Conservation (phyloP, 176 grass and related monocot genomes). For the Eragrostis curvula region DNA sequence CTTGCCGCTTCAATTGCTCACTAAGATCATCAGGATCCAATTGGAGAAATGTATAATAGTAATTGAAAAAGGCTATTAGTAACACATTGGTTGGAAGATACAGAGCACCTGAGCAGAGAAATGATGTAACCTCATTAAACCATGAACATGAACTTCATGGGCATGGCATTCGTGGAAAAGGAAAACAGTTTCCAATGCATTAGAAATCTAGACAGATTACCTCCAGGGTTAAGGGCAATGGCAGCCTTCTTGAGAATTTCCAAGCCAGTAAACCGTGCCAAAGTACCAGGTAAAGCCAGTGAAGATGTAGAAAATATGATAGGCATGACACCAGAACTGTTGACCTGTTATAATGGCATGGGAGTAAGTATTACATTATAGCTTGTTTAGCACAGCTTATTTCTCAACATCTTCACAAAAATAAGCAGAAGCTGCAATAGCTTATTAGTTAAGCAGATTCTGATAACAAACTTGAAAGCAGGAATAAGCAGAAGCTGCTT, state of each 20-base stretch:
- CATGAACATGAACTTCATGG: not conserved
- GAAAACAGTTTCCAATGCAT: not conserved
- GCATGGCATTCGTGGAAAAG: conserved; percentile 1
- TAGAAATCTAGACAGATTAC: conserved; percentile 48
- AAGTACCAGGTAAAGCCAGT: conserved; percentile 89
- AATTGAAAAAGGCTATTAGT: conserved; percentile 98
- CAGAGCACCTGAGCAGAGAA: conserved; percentile 64
- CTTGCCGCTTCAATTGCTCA: conserved; percentile 92
- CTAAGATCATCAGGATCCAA: conserved; percentile 95
- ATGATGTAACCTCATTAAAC: conserved; percentile 27
- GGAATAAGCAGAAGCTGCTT: too few relatives aligned
- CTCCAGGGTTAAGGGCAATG: conserved; percentile 86
- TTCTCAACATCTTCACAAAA: too few relatives aligned
- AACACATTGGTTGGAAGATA: conserved; percentile 97
- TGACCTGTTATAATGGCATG: conserved; percentile 61
- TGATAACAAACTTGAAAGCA: too few relatives aligned
- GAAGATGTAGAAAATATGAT: conserved; percentile 99
- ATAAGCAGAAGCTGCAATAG: too few relatives aligned
- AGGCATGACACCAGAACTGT: conserved; percentile 99
- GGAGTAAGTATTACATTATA: conserved; percentile 18
- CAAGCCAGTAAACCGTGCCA: conserved; percentile 93
- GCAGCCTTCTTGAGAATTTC: conserved; percentile 89
- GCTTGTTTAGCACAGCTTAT: too few relatives aligned
- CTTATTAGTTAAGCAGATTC: too few relatives aligned
- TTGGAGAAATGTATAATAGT: conserved; percentile 99